A percentile compares a stretch with the other conserved stretches of the same genome.
phyloP scores from a whole-genome alignment of 2,329 filamentous ascomycete species.

The Byssochlamys sp. region DNA sequence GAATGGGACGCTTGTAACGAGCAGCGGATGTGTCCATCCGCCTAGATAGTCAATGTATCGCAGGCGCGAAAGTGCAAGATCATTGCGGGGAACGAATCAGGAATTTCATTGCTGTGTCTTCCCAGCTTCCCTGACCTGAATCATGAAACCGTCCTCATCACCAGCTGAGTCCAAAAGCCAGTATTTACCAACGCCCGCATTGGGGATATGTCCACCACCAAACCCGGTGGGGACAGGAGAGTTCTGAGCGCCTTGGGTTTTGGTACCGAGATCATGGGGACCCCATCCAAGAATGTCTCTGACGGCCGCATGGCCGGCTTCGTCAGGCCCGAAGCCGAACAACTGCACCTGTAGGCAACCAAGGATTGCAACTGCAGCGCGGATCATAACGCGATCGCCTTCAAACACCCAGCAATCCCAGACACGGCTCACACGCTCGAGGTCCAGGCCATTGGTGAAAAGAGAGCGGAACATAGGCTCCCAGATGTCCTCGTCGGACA shows the following conservation, averaged over 20 bases:
- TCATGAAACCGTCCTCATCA: slow-evolving; percentile 34
- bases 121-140: slow-evolving; percentile 33
- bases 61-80: background rate
- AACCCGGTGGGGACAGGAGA: slow-evolving; percentile 24
- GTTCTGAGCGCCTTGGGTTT: slow-evolving; percentile 22
- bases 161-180: slow-evolving; percentile 31
- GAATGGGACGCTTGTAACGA: background rate
- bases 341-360: slow-evolving; percentile 36
- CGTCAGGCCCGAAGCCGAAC: slow-evolving; percentile 29
- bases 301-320: slow-evolving; percentile 25
- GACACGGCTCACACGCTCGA: slow-evolving; percentile 46
- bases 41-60: background rate
- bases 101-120: slow-evolving; percentile 20
- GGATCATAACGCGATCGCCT: slow-evolving; percentile 44
- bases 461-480: slow-evolving; percentile 47
- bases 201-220: slow-evolving; percentile 26
- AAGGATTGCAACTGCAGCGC: slow-evolving; percentile 35
- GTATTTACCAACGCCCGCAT: slow-evolving; percentile 30
- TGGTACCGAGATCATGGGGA: slow-evolving; percentile 22
- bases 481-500: slow-evolving; percentile 39
- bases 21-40: background rate
- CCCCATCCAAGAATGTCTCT: slow-evolving; percentile 29
- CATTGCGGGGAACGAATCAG: background rate
- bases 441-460: slow-evolving; percentile 42
- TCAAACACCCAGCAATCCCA: slow-evolving; percentile 57